Conservation (phyloP, 2,329 filamentous ascomycete species). For the Ceratocystis destructans region DNA sequence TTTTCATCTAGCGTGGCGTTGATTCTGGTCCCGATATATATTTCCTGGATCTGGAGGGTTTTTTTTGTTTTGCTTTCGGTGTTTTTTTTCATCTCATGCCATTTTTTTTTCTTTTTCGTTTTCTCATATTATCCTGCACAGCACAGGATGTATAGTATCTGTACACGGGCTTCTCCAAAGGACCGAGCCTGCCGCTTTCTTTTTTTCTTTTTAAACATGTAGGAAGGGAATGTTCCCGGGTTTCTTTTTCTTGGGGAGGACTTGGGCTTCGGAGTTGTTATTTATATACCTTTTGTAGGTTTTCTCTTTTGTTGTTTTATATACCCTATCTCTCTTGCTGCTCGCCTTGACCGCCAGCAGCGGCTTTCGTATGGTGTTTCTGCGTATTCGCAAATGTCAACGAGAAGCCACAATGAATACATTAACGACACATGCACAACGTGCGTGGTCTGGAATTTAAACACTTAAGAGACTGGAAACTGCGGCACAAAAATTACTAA, state of each 20-base stretch:
- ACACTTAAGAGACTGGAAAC: background rate
- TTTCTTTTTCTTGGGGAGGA: background rate
- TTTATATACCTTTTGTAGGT: slow-evolving; percentile 4
- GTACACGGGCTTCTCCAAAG: background rate
- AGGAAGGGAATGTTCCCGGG: background rate
- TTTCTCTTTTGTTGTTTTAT: background rate
- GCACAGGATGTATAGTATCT: background rate
- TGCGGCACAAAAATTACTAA: background rate
- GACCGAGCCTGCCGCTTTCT: background rate
- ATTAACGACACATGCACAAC: background rate
- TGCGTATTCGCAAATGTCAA: background rate
- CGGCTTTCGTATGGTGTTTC: background rate
- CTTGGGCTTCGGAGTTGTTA: background rate
- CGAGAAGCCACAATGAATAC: background rate
- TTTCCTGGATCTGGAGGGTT: background rate
- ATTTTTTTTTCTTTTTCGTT: background rate
- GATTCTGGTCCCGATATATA: no score
- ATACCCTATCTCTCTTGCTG: background rate
- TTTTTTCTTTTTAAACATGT: background rate
- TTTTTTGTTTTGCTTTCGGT: background rate
- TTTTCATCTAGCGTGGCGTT: no score
- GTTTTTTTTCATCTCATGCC: background rate
- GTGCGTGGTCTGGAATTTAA: background rate
- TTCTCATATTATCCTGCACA: background rate
- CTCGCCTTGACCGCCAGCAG: background rate